Base-by-base conservation (phyloP, 148 eudicot species). In the Pharnaceum exiguum region DNA sequence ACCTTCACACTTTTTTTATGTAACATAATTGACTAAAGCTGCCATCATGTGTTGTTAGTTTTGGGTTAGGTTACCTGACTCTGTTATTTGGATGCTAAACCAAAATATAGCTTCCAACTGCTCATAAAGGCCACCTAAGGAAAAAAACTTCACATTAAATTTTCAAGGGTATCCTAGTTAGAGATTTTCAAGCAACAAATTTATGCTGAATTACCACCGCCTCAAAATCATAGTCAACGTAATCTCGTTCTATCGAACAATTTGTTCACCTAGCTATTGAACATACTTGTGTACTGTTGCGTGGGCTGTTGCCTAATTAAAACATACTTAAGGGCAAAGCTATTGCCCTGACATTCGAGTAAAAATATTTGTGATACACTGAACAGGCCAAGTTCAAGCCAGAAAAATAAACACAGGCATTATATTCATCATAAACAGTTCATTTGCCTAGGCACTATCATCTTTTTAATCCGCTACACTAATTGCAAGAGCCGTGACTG, bases 211-310 rank as follows among this genome's bases (percentile, higher is more conserved):
- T 19, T 10, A 28, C 31, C 2, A 44, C 7, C 54, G 23, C 45
- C 43, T 59, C 53, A 59, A 33, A 46, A 9, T 32, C 28, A 59
- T 57, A 27, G 61, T 57, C 61, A 22, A 24, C 28, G 12, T 1
- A n/a, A 5, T 24, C 16, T 11, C 10, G 7, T 2, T 31, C n/a
- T n/a, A n/a, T n/a, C n/a, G n/a, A n/a, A n/a, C n/a, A n/a, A n/a
- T 49, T 62, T 17, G 66, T 62, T 62, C 48, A 62, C 66, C 66
- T 62, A 62, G 48, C 43, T 49, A 8, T 16, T 18, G 15, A 37
- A 27, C 51, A 4, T 24, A 35, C 44, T 8, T n/a, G 8, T 15
- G 55, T 23, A 12, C 16, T 6, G n/a, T n/a, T n/a, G n/a, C n/a
- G n/a, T n/a, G n/a, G n/a, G n/a, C n/a, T n/a, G n/a, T n/a, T n/a